A percentile compares a stretch with the other conserved stretches of the same genome.
These are phyloP conservation scores for Solanum aculeatissimum DNA, from an alignment of 305 asterid genomes.

Conservation along the genomic window DNA sequence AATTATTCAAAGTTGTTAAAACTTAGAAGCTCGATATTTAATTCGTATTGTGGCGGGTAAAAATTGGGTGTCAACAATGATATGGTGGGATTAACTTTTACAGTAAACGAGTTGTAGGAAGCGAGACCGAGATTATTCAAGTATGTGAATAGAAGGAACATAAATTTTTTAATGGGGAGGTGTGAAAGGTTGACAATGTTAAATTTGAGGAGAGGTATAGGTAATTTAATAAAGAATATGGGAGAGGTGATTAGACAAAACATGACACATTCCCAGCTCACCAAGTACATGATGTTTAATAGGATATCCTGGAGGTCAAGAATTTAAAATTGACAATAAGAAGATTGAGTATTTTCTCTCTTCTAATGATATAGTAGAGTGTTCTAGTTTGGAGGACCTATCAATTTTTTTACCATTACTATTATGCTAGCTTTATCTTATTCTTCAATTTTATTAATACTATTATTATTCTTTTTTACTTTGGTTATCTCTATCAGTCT, in stretches of 20 bases:
- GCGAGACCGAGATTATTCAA: not conserved
- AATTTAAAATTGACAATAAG: not conserved
- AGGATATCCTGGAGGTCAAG: not conserved
- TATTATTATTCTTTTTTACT: not conserved
- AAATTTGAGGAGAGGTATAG: not conserved
- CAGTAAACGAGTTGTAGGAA: not conserved
- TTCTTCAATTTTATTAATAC: not conserved
- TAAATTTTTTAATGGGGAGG: not conserved
- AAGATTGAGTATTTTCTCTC: not conserved
- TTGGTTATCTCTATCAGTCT: not conserved
- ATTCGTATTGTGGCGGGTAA: too few relatives aligned
- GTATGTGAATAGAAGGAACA: not conserved
- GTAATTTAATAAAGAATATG: not conserved
- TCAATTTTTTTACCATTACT: not conserved
- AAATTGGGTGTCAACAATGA: too few relatives aligned
- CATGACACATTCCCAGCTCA: not conserved
- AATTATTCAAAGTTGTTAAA: too few relatives aligned
- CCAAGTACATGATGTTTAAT: not conserved
- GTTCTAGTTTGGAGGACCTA: not conserved
- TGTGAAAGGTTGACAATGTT: not conserved
- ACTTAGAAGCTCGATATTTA: too few relatives aligned
- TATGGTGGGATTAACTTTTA: not conserved
- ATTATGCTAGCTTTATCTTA: not conserved
- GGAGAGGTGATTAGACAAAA: not conserved
- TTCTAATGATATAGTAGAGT: not conserved